Base-by-base conservation (phyloP, 805 yeast species). In the Spathaspora arborariae region DNA sequence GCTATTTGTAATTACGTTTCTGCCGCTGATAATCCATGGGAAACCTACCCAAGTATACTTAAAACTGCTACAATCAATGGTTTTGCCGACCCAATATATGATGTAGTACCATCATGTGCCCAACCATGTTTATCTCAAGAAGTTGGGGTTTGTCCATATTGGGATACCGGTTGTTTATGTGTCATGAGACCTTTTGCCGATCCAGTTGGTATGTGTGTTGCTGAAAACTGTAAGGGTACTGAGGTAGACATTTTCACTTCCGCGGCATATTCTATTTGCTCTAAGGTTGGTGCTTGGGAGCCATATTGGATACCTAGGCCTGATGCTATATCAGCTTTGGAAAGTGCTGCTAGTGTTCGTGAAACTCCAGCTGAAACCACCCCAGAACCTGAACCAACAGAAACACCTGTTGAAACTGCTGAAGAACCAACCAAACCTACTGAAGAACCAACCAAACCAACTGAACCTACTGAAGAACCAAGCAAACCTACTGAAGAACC, bases 151-250 rank as follows among this genome's bases (percentile, higher is more conserved):
- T 70, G 76, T 50, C 76, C 76, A 41, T 67, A 68, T 63, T 70
- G 75, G 74, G 76, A 70, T 53, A 63, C 74, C 40, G 76, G 76
- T 19, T 70, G 76, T 59, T 64, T 70, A 45, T 70, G 76, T 65
- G 72, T 68, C 39, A 68, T 70, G 66, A 57, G 70, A 38, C 51
- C 51, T 35, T 70, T 65, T 59, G 59, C 57, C 36, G 62, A 63
- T 20, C 50, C 49, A 4, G 65, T 70, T 24, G 74, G 68, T 42
- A 54, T 61, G 44, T 70, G 76, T 64, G 67, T 75, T 33, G 68
- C 60, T 26, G 51, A 53, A 22, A 69, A 67, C 22, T 71, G 78
- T 45, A 33, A 47, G 20, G 73, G 74, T 48, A 40, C 46, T 16
- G 63, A 65, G 19, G 72, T 68, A 34, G 50, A 37, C 20, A 30